Evolutionary conservation across 2,329 filamentous ascomycete genomes (phyloP).

Genomic region (Ascochyta fabae): DNA sequence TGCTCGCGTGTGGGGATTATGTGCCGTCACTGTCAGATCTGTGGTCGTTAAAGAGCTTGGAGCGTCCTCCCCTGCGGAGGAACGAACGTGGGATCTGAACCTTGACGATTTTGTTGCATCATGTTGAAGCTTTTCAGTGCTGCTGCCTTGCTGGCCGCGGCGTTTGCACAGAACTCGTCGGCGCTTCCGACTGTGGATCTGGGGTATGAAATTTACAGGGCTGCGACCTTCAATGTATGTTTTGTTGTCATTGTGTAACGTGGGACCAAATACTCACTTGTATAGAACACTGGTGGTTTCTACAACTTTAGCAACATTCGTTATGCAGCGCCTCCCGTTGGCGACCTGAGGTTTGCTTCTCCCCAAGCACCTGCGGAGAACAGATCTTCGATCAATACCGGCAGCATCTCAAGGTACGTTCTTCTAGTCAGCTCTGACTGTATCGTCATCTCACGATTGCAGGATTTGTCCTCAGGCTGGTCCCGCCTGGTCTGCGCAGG

Average conservation of each 20-base stretch:
- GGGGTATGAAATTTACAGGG: slow-evolving; percentile 61
- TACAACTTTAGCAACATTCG: slow-evolving; percentile 66
- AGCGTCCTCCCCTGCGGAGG: neutral
- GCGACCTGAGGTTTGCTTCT: slow-evolving; percentile 58
- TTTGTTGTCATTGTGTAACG: neutral
- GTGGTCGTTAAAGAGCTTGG: slow-evolving; percentile 8
- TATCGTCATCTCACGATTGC: neutral
- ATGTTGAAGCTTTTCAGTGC: slow-evolving; percentile 33
- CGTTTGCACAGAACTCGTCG: slow-evolving; percentile 32
- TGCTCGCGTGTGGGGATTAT: neutral
- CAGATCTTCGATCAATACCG: slow-evolving; percentile 55
- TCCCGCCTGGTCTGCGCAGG: slow-evolving; percentile 53
- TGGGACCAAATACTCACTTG: slow-evolving; percentile 9
- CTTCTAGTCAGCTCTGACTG: neutral
- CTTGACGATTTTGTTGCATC: neutral
- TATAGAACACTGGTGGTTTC: slow-evolving; percentile 48
- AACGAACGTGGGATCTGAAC: neutral
- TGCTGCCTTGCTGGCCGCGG: slow-evolving; percentile 32
- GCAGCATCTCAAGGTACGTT: slow-evolving; percentile 44
- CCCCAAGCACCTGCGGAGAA: slow-evolving; percentile 54
- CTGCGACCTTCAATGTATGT: slow-evolving; percentile 54
- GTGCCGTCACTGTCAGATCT: neutral
- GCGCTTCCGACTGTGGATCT: slow-evolving; percentile 58
- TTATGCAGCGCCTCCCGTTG: slow-evolving; percentile 61
- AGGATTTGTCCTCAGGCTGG: slow-evolving; percentile 46